Evolutionary conservation across 805 yeast species (phyloP).

Genomic region (Yarrowia keelungensis): DNA sequence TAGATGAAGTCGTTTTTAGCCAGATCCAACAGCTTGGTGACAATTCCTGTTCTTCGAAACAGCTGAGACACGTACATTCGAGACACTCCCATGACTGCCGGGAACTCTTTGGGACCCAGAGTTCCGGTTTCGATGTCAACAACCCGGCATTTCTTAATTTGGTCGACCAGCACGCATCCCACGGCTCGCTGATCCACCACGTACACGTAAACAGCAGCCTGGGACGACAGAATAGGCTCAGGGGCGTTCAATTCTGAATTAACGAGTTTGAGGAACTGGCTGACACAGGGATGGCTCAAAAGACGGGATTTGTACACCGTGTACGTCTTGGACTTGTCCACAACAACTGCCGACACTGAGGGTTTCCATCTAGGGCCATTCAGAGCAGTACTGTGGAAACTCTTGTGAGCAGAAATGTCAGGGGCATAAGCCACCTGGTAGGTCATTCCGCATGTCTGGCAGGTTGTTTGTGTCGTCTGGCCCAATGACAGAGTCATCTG

Average conservation of each 20-base stretch:
- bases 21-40: conserved; percentile 28
- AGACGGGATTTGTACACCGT: conserved; percentile 28
- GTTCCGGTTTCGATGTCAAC: conserved; percentile 1
- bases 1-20: conserved; percentile 23
- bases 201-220: conserved; percentile 30
- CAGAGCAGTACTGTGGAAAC: conserved; percentile 23
- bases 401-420: conserved; percentile 15
- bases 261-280: conserved; percentile 22
- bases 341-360: not conserved
- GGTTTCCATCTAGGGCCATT: conserved; percentile 37
- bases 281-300: conserved; percentile 16
- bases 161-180: conserved; percentile 33
- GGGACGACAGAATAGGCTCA: conserved; percentile 5
- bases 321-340: conserved; percentile 5
- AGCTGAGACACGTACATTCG: conserved; percentile 37
- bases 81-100: conserved; percentile 32
- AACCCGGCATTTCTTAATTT: not conserved
- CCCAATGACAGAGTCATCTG: conserved; percentile 32
- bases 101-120: conserved; percentile 19
- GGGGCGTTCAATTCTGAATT: conserved; percentile 37
- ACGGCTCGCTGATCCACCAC: conserved; percentile 31
- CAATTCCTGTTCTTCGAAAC: conserved; percentile 16
- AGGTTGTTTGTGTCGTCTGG: conserved; percentile 27
- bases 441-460: conserved; percentile 30
- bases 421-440: conserved; percentile 17